Conservation (phyloP, 805 yeast species). For the Peterozyma xylosa region DNA sequence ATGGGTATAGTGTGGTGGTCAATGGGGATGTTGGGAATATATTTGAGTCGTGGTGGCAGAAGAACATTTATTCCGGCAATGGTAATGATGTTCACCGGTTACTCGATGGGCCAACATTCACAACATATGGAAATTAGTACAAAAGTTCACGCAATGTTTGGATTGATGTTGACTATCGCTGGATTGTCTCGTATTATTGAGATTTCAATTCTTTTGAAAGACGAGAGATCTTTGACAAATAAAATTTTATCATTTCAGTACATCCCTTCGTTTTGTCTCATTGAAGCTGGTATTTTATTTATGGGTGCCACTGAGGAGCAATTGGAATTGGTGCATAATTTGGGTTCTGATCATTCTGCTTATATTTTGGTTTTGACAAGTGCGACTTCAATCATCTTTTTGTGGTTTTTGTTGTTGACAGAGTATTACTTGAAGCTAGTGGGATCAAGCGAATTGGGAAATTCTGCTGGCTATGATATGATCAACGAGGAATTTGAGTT, state of each 20-base stretch:
- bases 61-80: constrained; percentile 77
- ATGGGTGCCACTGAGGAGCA: constrained; percentile 95
- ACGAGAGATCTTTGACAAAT: constrained; percentile 37
- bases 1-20: constrained; percentile 98
- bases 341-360: constrained; percentile 81
- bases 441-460: constrained; percentile 15
- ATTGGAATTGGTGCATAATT: constrained; percentile 54
- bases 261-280: constrained; percentile 74
- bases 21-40: constrained; percentile 83
- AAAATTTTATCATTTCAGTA: constrained; percentile 70
- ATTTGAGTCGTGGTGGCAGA: constrained; percentile 57
- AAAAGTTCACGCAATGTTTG: constrained; percentile 83
- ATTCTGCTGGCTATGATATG: background rate
- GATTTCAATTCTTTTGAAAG: constrained; percentile 68
- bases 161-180: constrained; percentile 69
- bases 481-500: constrained; percentile 16
- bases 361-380: constrained; percentile 66
- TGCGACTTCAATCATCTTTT: constrained; percentile 63
- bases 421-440: constrained; percentile 46
- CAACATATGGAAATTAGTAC: constrained; percentile 76
- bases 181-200: constrained; percentile 75
- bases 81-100: constrained; percentile 82
- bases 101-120: constrained; percentile 87
- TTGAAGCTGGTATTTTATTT: constrained; percentile 73
- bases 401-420: constrained; percentile 58